Conservation (phyloP, 805 yeast genomes). For the Ogataea glucozyma region DNA sequence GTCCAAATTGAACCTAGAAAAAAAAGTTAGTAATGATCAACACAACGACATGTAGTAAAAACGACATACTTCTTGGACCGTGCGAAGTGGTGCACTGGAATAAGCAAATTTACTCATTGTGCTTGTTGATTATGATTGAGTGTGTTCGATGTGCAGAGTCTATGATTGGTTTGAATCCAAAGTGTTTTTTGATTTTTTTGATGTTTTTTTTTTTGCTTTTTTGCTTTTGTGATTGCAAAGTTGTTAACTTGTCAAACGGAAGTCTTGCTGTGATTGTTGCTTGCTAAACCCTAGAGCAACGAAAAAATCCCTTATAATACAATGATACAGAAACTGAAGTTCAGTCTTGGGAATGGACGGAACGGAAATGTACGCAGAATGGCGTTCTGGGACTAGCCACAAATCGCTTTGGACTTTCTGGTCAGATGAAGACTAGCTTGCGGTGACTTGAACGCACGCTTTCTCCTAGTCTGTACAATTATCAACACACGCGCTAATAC, state of each 20-base stretch:
- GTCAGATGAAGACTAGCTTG: conserved; percentile 2
- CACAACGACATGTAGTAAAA: too few relatives aligned
- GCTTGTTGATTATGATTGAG: conserved; percentile 11
- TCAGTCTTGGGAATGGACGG: conserved; percentile 7
- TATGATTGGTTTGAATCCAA: conserved; percentile 8
- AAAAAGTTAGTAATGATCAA: conserved; percentile 12
- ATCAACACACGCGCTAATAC: conserved; percentile 1
- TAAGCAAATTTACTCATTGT: conserved; percentile 66
- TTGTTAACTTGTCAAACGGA: conserved; percentile 1
- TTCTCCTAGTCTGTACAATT: conserved; percentile 7
- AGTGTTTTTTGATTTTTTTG: conserved; percentile 6
- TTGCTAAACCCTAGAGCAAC: conserved; percentile 10
- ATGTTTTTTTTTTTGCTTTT: conserved; percentile 15
- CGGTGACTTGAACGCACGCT: conserved; percentile 2
- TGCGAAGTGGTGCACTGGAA: conserved; percentile 97
- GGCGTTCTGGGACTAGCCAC: conserved; percentile 9
- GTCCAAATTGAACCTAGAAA: conserved; percentile 85
- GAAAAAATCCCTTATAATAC: conserved; percentile 19
- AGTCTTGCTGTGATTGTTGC: conserved; percentile 8
- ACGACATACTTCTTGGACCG: conserved; percentile 91
- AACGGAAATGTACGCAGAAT: conserved; percentile 4
- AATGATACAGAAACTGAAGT: conserved; percentile 12
- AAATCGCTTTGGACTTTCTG: conserved; percentile 3
- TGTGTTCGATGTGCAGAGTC: conserved; percentile 14
- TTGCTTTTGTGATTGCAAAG: conserved; percentile 8